phyloP scores from a whole-genome alignment of 805 yeast genomes.

The Tetrapisispora iriomotensis region DNA sequence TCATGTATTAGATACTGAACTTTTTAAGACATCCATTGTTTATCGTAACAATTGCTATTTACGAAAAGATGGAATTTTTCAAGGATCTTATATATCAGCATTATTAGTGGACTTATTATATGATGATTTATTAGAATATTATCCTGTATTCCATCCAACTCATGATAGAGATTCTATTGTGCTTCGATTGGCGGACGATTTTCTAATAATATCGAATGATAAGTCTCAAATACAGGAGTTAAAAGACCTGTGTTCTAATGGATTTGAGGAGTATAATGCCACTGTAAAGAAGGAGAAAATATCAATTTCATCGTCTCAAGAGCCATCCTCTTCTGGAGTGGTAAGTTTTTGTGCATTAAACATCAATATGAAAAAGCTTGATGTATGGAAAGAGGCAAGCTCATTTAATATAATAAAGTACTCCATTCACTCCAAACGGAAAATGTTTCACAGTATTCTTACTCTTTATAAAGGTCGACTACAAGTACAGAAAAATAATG shows the following conservation, averaged over 20 bases:
- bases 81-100: constrained; percentile 73
- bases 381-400: constrained; percentile 29
- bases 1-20: constrained; percentile 39
- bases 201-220: constrained; percentile 52
- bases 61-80: constrained; percentile 68
- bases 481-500: neutral
- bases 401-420: constrained; percentile 10
- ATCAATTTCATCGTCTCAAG: constrained; percentile 15
- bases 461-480: constrained; percentile 28
- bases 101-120: constrained; percentile 65
- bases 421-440: constrained; percentile 7
- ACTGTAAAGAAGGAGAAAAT: constrained; percentile 35
- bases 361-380: constrained; percentile 28
- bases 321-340: neutral
- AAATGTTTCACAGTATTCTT: constrained; percentile 19
- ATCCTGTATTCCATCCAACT: constrained; percentile 22
- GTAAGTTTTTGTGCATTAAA: constrained; percentile 37
- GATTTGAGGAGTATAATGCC: constrained; percentile 37
- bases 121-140: constrained; percentile 43
- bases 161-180: constrained; percentile 30
- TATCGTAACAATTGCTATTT: constrained; percentile 31
- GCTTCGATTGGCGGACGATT: constrained; percentile 76
- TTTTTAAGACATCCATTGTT: constrained; percentile 41
- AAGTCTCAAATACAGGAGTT: constrained; percentile 25
- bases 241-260: constrained; percentile 24